A percentile compares a stretch with the other conserved stretches of the same genome.
phyloP scores from a whole-genome alignment of 495 filamentous ascomycete species.

The Amphirosellinia nigrospora region DNA sequence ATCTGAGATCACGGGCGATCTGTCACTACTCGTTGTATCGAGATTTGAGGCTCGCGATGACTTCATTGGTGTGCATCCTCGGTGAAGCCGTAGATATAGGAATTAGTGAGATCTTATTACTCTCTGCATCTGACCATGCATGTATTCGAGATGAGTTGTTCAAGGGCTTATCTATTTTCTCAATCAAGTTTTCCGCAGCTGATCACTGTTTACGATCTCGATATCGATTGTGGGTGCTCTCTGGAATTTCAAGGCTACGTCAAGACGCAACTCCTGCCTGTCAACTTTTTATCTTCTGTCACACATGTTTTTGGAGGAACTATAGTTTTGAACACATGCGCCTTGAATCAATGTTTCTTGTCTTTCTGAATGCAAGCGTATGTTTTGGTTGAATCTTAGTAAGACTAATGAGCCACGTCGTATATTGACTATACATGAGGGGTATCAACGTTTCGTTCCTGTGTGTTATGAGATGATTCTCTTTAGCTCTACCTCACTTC shows the following conservation, averaged over 20 bases:
- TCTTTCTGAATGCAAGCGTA: neutral
- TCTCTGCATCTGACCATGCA: neutral
- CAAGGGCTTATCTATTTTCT: neutral
- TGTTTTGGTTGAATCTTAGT: neutral
- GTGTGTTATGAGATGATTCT: neutral
- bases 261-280: neutral
- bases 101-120: neutral
- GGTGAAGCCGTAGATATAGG: neutral
- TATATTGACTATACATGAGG: neutral
- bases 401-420: neutral
- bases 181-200: neutral
- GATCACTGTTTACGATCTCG: too few relatives aligned
- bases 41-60: neutral
- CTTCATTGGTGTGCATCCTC: neutral
- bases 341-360: neutral
- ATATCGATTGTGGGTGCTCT: neutral
- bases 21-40: neutral
- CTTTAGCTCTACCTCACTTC: neutral
- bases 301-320: neutral
- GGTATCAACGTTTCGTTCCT: neutral
- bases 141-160: neutral
- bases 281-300: neutral
- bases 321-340: neutral
- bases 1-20: slow-evolving; percentile 9
- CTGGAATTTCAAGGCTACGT: neutral